These are phyloP conservation scores for Sugiyamaella paludigena DNA, from an alignment of 1,139 yeast genomes.

Conservation along the genomic window DNA sequence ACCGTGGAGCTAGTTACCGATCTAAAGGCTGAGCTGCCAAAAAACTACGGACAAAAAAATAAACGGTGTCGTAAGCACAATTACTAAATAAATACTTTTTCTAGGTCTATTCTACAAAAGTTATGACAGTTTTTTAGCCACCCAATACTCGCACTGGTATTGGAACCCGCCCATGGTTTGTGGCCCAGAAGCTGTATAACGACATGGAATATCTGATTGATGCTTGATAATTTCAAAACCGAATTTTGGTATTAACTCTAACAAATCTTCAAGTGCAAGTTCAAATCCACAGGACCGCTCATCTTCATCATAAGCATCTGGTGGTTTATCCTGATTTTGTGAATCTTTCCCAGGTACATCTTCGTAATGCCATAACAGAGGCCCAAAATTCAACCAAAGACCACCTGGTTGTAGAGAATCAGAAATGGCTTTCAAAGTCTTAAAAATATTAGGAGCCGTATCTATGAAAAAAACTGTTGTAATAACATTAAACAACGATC, in stretches of 20 bases:
- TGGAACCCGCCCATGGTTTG: slow-evolving; percentile 54
- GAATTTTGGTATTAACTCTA: slow-evolving; percentile 46
- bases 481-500: slow-evolving; percentile 47
- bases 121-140: slow-evolving; percentile 39
- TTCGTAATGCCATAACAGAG: slow-evolving; percentile 83
- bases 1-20: too few relatives aligned
- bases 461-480: slow-evolving; percentile 78
- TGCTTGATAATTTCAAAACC: slow-evolving; percentile 56
- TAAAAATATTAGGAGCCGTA: slow-evolving; percentile 70
- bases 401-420: slow-evolving; percentile 57
- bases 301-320: slow-evolving; percentile 32
- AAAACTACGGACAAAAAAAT: too few relatives aligned
- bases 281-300: slow-evolving; percentile 55
- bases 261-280: slow-evolving; percentile 57
- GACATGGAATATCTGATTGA: slow-evolving; percentile 47
- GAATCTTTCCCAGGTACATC: slow-evolving; percentile 37
- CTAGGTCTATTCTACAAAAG: too few relatives aligned
- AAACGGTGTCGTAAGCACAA: not conserved
- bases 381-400: slow-evolving; percentile 81
- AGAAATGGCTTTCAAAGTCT: slow-evolving; percentile 59
- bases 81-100: too few relatives aligned
- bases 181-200: slow-evolving; percentile 54
- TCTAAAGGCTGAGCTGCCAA: too few relatives aligned
- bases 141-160: slow-evolving; percentile 74
- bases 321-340: not conserved